Evolutionary conservation across 352 stramenopile species (phyloP), one percentile per base, ranked within the genome.

Genomic region (Phytopythium sindhum): DNA sequence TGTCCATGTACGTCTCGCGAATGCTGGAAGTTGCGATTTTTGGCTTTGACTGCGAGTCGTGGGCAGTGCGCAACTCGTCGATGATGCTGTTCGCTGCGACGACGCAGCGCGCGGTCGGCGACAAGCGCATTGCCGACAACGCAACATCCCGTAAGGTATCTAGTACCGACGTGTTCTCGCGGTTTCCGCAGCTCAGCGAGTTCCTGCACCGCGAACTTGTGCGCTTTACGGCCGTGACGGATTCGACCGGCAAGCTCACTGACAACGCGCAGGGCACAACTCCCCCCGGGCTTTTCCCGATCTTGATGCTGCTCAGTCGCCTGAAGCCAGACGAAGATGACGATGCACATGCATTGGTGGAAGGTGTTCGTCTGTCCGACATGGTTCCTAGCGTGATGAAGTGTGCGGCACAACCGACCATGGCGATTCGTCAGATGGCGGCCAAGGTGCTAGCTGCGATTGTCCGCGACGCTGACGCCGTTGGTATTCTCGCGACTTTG

Each of bases 71-170:
- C 29, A 97, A 97, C 73, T 96, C 88, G 41, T 82, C 87, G 1
- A 97, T 97, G 89, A 97, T 97, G 90, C 80, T 97, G 45, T 97
- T 96, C 53, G 81, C 87, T 3, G 89, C 89, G 0, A 77, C 83
- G 3, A 90, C 84, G 2, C 86, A 94, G 64, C 81, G 88, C 51
- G 86, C 81, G 24, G 80, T 96, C 47, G 86, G 84, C 51, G 86
- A 95, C 63, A 94, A 96, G 61, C 83, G 88, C 33, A 86, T 94
- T 61, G 86, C 86, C 14, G 88, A 95, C 55, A 84, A 84, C 26
- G 77, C 78, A 29, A 84, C 74, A 9, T 59, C 66, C n/a, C 65
- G 81, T 61, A 84, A 87, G 47, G 76, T 95, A n/a, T 64, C 84
- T 17, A 86, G 81, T 47, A 66, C 73, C 21, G 83, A 93, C 39